Evolutionary conservation across 1,284 basidiomycete species (phyloP).

Genomic region (Apiotrichum mycotoxinovorans): DNA sequence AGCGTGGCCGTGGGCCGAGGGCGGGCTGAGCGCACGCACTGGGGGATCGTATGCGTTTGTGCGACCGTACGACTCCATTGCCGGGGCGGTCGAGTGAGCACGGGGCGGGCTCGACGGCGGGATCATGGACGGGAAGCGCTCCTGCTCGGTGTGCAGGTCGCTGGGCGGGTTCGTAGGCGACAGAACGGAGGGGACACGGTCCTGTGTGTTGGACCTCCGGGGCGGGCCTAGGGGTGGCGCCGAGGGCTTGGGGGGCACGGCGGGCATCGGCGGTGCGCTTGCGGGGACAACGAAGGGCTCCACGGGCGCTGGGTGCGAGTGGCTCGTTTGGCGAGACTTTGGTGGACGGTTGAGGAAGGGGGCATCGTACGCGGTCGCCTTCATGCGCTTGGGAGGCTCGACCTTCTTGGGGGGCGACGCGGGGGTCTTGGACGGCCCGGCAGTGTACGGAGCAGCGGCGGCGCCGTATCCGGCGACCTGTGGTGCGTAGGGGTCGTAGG

Average conservation of each 20-base stretch:
- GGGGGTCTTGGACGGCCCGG: constrained; percentile 3
- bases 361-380: constrained; percentile 47
- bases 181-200: background rate
- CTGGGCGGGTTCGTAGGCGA: no score
- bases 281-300: constrained; percentile 16
- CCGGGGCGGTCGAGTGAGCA: background rate
- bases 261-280: constrained; percentile 12
- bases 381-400: constrained; percentile 32
- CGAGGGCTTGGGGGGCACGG: constrained; percentile 15
- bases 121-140: background rate
- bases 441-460: background rate
- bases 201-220: constrained; percentile 13
- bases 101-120: background rate
- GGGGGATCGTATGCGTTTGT: constrained; percentile 1
- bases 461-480: constrained; percentile 9
- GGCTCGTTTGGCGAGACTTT: background rate
- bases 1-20: background rate
- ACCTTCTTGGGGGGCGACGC: constrained; percentile 18
- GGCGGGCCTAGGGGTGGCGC: constrained; percentile 35
- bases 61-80: background rate
- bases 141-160: no score
- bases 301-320: background rate
- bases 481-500: constrained; percentile 22
- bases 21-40: background rate
- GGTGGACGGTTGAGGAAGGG: constrained; percentile 29